Percentiles rank a stretch among this genome's conserved stretches.
phyloP scores from a whole-genome alignment of 768 basidiomycete species.

The Suillus weaverae region DNA sequence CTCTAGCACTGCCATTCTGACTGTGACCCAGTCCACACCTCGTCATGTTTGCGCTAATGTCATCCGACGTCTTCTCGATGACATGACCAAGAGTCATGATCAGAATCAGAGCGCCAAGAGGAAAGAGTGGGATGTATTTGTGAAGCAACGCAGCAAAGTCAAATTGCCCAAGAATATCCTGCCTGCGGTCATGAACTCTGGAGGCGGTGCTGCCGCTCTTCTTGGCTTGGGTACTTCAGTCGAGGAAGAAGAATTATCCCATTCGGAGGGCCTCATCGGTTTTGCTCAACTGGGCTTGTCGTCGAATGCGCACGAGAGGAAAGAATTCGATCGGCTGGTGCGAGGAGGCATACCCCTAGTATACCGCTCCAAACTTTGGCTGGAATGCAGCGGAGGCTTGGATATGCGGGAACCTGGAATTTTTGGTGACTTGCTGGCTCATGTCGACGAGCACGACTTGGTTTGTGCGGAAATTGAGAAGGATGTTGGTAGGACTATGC shows the following conservation, averaged over 20 bases:
- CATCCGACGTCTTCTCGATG: slow-evolving; percentile 68
- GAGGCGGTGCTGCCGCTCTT: slow-evolving; percentile 56
- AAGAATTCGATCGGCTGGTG: slow-evolving; percentile 79
- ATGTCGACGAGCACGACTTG: slow-evolving; percentile 43
- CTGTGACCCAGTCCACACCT: slow-evolving; percentile 61
- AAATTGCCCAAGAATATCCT: slow-evolving; percentile 29
- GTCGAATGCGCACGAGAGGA: slow-evolving; percentile 67
- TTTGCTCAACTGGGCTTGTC: slow-evolving; percentile 86
- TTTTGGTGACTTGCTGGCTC: slow-evolving; percentile 80
- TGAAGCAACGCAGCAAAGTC: slow-evolving; percentile 63
- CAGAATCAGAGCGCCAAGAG: slow-evolving; percentile 64
- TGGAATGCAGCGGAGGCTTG: slow-evolving; percentile 90
- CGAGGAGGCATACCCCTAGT: slow-evolving; percentile 83
- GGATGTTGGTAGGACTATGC: slow-evolving; percentile 90
- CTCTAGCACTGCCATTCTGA: slow-evolving; percentile 51
- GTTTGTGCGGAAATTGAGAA: slow-evolving; percentile 90
- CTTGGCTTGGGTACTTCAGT: slow-evolving; percentile 64
- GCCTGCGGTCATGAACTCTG: slow-evolving; percentile 19
- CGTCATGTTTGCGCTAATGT: slow-evolving; percentile 76
- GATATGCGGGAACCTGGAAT: slow-evolving; percentile 91
- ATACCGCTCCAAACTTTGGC: slow-evolving; percentile 87
- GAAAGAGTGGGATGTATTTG: slow-evolving; percentile 88
- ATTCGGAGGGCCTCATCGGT: slow-evolving; percentile 85
- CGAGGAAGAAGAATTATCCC: slow-evolving; percentile 73
- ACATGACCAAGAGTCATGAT: slow-evolving; percentile 84